Conservation (phyloP, 176 grass and related monocot species). For the Lolium perenne region DNA sequence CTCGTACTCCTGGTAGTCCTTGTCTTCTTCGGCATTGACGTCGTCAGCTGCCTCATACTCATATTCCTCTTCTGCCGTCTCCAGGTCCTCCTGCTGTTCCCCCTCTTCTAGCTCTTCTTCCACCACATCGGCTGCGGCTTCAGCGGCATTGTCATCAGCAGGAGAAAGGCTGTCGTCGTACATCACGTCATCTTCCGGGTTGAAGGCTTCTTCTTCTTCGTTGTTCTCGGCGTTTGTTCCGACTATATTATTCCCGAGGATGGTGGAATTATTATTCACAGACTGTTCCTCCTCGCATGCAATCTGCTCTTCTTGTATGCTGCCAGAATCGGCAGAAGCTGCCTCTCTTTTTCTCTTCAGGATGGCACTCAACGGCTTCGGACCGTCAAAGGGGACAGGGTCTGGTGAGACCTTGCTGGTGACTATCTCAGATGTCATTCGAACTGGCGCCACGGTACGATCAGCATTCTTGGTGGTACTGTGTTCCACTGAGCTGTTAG, state of each 20-base stretch:
- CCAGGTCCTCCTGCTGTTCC: constrained; percentile 28
- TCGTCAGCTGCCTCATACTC: constrained; percentile 49
- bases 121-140: neutral
- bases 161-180: constrained; percentile 27
- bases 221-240: constrained; percentile 10
- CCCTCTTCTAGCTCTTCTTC: constrained; percentile 47
- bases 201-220: constrained; percentile 49
- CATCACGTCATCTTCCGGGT: constrained; percentile 44
- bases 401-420: constrained; percentile 27
- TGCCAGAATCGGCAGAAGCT: constrained; percentile 36
- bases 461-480: constrained; percentile 15
- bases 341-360: constrained; percentile 62
- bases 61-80: constrained; percentile 41
- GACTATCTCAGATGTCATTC: constrained; percentile 47
- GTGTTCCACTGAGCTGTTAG: constrained; percentile 29
- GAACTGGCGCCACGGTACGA: constrained; percentile 20
- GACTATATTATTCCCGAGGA: neutral
- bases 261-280: constrained; percentile 28
- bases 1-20: constrained; percentile 53
- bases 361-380: constrained; percentile 59
- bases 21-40: constrained; percentile 38
- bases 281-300: constrained; percentile 17
- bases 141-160: constrained; percentile 10
- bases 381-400: constrained; percentile 55
- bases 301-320: constrained; percentile 21